Base-by-base conservation (phyloP, 345 rosid species). In the Isatis tinctoria region DNA sequence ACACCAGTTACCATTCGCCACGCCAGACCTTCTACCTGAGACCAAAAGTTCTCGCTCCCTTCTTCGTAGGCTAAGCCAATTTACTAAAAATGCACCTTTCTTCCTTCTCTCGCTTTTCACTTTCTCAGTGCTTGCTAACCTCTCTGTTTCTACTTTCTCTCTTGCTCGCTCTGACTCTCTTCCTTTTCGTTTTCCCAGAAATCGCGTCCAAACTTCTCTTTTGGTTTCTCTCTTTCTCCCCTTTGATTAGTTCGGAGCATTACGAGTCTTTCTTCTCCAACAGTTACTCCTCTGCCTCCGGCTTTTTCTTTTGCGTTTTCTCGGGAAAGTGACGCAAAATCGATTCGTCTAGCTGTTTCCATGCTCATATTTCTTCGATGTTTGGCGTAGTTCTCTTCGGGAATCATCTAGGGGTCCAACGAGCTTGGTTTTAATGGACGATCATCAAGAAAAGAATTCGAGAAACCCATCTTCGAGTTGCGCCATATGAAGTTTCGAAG, bases 211-310 rank as follows among this genome's bases (percentile, higher is more conserved):
- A 16, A 58, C 0, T 3, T 58, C 35, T 41, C 81, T 71, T 69
- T 66, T 72, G 79, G 74, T 70, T 65, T 8, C 40, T 64, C 79
- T 67, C 45, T 26, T 28, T 22, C 24, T 22, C 24, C 2, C 68
- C 59, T 60, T 40, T 41, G 47, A 57, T 32, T 57, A 7, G 0
- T 14, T 41, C 3, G n/a, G 17, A 41, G 47, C 6, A 14, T 41
- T n/a, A 41, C 17, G 17, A 5, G 3, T 41, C 16, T 41, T 14
- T n/a, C 28, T 53, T 9, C 47, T 41, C 47, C 14, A 1, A n/a
- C 28, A 13, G 26, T 10, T 52, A 16, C 11, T 6, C 11, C 2
- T 76, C 69, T 56, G 64, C 79, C 30, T 45, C 3, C 58, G 33
- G 8, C 8, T 26, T 52, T 52, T 52, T 52, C 33, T 52, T 24